A percentile compares a stretch with the other conserved stretches of the same genome.
phyloP scores from a whole-genome alignment of 2,329 filamentous ascomycete genomes.

The Pezicula carpinea region DNA sequence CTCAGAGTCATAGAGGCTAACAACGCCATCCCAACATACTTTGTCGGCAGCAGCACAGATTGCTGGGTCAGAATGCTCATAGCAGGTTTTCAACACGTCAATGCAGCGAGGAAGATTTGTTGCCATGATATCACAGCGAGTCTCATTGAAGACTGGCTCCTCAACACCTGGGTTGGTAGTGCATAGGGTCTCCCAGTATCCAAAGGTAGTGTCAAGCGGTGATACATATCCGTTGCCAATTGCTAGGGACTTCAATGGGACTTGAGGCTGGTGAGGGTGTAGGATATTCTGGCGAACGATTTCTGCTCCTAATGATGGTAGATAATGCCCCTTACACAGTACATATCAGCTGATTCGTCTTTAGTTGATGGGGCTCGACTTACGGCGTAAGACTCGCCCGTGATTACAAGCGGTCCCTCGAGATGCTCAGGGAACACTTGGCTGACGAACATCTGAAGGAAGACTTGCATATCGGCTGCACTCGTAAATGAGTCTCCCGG shows the following conservation, averaged over 20 bases:
- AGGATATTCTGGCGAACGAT: constrained; percentile 39
- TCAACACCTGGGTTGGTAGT: constrained; percentile 39
- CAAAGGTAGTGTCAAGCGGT: constrained; percentile 34
- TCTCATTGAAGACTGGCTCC: constrained; percentile 38
- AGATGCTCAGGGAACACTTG: constrained; percentile 39
- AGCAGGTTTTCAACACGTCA: constrained; percentile 35
- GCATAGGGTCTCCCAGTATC: constrained; percentile 43
- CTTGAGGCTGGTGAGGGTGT: constrained; percentile 34
- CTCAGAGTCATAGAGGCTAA: constrained; percentile 36
- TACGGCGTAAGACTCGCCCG: constrained; percentile 45
- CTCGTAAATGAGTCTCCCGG: constrained; percentile 36
- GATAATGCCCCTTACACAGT: constrained; percentile 37
- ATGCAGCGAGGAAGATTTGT: constrained; percentile 40
- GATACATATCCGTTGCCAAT: constrained; percentile 43
- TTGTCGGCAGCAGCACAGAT: constrained; percentile 33
- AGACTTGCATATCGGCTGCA: constrained; percentile 43
- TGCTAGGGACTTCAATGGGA: constrained; percentile 39
- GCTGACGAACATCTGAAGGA: constrained; percentile 42
- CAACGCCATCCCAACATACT: constrained; percentile 34
- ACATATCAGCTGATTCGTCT: constrained; percentile 1
- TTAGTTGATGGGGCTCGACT: constrained; percentile 6
- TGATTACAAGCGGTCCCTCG: constrained; percentile 38
- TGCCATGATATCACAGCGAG: constrained; percentile 41
- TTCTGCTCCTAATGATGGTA: constrained; percentile 38
- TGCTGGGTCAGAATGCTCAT: constrained; percentile 34